Evolutionary conservation across 108 stramenopile genomes (phyloP), one percentile per base, ranked within the genome.

Genomic region (Stephanodiscus minutulus): DNA sequence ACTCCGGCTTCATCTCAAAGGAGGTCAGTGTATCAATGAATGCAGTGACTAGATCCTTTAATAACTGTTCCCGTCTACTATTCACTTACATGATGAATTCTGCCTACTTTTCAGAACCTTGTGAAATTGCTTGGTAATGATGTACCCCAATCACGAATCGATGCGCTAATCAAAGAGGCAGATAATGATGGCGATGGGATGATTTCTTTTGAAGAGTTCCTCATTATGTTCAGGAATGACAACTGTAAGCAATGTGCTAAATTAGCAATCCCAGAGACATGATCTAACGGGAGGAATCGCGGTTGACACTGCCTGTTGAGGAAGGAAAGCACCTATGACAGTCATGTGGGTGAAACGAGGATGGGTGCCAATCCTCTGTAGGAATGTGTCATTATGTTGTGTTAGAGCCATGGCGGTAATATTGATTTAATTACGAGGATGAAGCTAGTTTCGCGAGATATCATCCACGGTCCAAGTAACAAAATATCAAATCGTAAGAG

Each of bases 111-210:
- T 31, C 28, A 76, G 64, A 79, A 92, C 66, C 74, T 94, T 43
- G 57, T 64, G 22, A 83, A 83, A 25, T 76, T 96, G 35, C 74
- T 97, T 31, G 95, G 96, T 13, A 57, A 79, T 18, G 69, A 81
- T 49, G 80, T 86, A 43, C 74, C 91, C 12, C 47, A 67, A 44
- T 73, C 83, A 18, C 80, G 84, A 66, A 74, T 91, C 24, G 68
- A 87, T 39, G 87, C 79, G 64, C 91, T 99, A 82, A 97, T 99
- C 63, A 88, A 88, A 20, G 89, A 97, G 60, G 98, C 86, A 15
- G 97, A 98, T 82, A 52, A 75, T 22, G 84, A 91, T 36, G 58
- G 84, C 4, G 93, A 98, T 71, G 82, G 96, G 73, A 74, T 86
- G 83, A 93, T 99, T 62, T 81, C 60, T 47, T 90, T 90, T 65